Evolutionary conservation across 768 basidiomycete species (phyloP).

Genomic region (Rhizopogon vulgaris): DNA sequence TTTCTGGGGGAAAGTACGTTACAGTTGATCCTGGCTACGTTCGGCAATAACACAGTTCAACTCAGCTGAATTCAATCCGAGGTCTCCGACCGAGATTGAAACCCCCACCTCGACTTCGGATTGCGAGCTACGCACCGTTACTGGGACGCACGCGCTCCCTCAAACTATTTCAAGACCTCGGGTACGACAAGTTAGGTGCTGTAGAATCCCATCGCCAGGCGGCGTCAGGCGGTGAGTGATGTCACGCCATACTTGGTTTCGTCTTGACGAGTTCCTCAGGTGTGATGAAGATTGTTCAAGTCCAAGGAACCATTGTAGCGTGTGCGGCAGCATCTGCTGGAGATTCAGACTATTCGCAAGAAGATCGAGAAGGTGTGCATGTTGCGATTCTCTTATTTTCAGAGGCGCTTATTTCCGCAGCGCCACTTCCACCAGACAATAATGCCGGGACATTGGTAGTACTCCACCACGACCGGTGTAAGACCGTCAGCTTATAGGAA

Average conservation of each 20-base stretch:
- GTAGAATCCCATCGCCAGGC: conserved; percentile 35
- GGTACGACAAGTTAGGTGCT: conserved; percentile 19
- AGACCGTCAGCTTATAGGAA: neutral
- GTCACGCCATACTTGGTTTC: neutral
- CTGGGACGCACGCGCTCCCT: conserved; percentile 12
- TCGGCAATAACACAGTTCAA: neutral
- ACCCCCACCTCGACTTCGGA: neutral
- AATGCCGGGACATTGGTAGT: conserved; percentile 40
- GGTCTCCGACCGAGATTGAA: neutral
- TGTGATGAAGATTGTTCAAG: conserved; percentile 48
- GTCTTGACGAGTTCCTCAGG: conserved; percentile 25
- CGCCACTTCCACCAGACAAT: conserved; percentile 39
- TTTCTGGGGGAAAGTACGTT: conserved; percentile 18
- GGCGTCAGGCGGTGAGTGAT: conserved; percentile 34
- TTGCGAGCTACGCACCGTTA: neutral
- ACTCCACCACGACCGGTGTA: conserved; percentile 27
- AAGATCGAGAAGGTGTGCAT: conserved; percentile 1
- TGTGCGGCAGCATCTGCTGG: conserved; percentile 45
- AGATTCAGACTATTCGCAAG: conserved; percentile 25
- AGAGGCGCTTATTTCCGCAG: conserved; percentile 9
- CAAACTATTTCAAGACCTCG: conserved; percentile 17
- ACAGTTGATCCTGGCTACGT: no score
- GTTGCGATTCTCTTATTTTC: neutral
- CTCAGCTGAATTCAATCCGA: neutral
- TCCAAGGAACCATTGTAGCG: conserved; percentile 33